Evolutionary conservation across 805 yeast genomes (phyloP), one percentile per base, ranked within the genome.

Genomic region (Grigorovia yakushimaensis): DNA sequence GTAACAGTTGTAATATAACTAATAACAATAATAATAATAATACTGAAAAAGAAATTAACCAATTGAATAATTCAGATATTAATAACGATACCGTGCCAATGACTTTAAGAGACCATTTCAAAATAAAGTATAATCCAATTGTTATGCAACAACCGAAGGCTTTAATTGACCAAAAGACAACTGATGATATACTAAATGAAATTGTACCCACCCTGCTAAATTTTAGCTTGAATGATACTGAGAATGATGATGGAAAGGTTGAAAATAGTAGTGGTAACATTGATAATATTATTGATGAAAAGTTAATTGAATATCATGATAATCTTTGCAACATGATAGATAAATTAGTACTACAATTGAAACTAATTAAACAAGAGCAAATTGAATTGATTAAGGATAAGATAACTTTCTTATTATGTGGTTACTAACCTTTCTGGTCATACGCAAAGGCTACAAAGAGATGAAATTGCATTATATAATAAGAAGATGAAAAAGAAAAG

Each of bases 381-480:
- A 60, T 62, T 35, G 78, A 73, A 8, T 65, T 81, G 18, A 69
- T 69, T 48, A 74, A 72, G 40, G 94, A 88, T 61, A 84, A 85
- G 56, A 76, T 75, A 33, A 78, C 89, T 15, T 88, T 82, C n/a
- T 60, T 95, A 91, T 55, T 74, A 82, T 2, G 95, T 93, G 54
- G 88, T 93, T 39, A 95, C 88, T 59, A 88, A 87, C 56, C 68
- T 89, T 55, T 85, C 89, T 15, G 97, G 95, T 7, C 88, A 89
- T 61, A 84, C 95, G 6, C 96, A 93, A 63, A 78, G 86, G 56
- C 56, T 84, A 44, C 76, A 84, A 55, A 71, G 91, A 47, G 70
- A 67, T 48, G 74, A 71, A 53, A 62, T 69, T 15, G 65, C 69
- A 39, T 54, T 59, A 41, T 57, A 57, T 44, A 56, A 68, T 44